Conservation (phyloP, 2,329 filamentous ascomycete genomes). For the Colletotrichum trifolii region DNA sequence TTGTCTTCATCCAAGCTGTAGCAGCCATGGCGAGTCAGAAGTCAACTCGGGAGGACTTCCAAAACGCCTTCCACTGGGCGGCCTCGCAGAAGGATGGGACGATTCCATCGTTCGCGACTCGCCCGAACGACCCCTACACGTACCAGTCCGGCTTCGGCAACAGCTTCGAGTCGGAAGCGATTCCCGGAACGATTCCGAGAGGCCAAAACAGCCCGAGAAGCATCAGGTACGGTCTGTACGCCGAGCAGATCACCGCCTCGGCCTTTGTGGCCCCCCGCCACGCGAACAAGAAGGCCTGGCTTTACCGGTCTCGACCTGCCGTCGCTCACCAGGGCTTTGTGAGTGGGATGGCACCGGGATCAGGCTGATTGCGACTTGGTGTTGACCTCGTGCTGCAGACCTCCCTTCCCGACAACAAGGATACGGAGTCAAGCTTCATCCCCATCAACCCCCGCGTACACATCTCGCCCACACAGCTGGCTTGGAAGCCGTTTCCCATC, state of each 20-base stretch:
- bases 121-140: conserved; percentile 56
- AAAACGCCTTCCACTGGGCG: conserved; percentile 67
- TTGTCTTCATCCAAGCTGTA: no score
- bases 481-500: conserved; percentile 54
- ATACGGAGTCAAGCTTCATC: conserved; percentile 54
- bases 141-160: conserved; percentile 69
- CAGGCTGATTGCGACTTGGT: neutral
- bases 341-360: neutral
- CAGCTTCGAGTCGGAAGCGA: conserved; percentile 55
- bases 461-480: conserved; percentile 56
- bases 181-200: conserved; percentile 57
- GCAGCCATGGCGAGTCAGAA: conserved; percentile 13
- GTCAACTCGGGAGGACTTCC: conserved; percentile 50
- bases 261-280: conserved; percentile 45
- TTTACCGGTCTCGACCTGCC: conserved; percentile 43
- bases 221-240: conserved; percentile 50
- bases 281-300: conserved; percentile 46
- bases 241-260: conserved; percentile 56
- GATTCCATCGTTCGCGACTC: conserved; percentile 63
- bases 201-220: conserved; percentile 58
- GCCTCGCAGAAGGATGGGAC: conserved; percentile 68
- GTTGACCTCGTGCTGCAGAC: conserved; percentile 13
- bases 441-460: conserved; percentile 57
- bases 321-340: conserved; percentile 44
- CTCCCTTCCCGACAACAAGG: conserved; percentile 40